Evolutionary conservation across 73 alveolate genomes (phyloP).

Genomic region (Paramecium caudatum): DNA sequence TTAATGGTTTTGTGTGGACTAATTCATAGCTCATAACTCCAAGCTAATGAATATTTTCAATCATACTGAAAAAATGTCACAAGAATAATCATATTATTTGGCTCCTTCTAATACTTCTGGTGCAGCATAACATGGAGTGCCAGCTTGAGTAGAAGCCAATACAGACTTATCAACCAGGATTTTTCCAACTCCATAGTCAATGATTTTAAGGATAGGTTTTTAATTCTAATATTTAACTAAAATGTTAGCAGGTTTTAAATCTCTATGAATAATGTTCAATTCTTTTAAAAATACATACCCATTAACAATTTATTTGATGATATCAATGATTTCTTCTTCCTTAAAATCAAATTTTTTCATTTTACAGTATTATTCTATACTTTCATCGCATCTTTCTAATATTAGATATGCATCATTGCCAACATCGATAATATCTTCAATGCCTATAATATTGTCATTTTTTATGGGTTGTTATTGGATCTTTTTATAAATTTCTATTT

Average conservation of each 20-base stretch:
- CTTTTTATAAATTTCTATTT: not conserved
- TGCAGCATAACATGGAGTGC: not conserved
- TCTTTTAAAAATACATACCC: not conserved
- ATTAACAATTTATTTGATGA: not conserved
- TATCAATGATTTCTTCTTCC: not conserved
- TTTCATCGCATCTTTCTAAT: not conserved
- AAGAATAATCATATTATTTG: not conserved
- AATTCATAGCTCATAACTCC: slow-evolving; percentile 5
- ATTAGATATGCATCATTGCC: not conserved
- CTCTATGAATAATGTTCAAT: not conserved
- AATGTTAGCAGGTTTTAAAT: slow-evolving; percentile 1
- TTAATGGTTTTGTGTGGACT: not conserved
- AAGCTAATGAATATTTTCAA: not conserved
- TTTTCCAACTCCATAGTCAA: slow-evolving; percentile 37
- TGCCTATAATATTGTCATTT: not conserved
- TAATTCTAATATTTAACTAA: not conserved
- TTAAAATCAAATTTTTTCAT: not conserved
- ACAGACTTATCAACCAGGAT: not conserved
- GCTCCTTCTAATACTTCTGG: not conserved
- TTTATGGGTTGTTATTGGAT: not conserved
- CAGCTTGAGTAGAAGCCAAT: not conserved
- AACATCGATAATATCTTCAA: not conserved
- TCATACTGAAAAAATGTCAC: not conserved
- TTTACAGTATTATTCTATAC: not conserved
- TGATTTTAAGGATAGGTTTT: not conserved